Evolutionary conservation across 495 filamentous ascomycete genomes (phyloP), one percentile per base, ranked within the genome.

Genomic region (Penicillium psychrofluorescens): DNA sequence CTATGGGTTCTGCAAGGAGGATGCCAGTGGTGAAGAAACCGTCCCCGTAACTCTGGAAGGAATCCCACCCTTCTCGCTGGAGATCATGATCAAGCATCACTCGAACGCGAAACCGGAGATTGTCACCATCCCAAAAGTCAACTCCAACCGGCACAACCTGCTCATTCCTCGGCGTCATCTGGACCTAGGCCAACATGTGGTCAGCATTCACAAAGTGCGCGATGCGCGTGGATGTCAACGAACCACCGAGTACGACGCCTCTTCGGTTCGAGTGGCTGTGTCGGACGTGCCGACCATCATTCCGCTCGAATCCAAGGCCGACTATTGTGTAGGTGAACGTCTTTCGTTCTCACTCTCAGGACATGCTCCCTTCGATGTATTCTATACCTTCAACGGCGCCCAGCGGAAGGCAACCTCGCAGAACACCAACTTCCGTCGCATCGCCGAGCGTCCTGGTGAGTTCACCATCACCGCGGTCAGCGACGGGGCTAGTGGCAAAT

Each of bases 271-370:
- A 49, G 83, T 96, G 37, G 81, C 87, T 36, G 86, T 98, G 7
- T 90, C 86, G 43, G 89, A 97, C 50, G 86, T 92, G 4, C 92
- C 92, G 10, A 85, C 88, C 11, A 94, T 96, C 49, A 83, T 88
- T 40, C 76, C 84, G 8, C 74, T 95, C n/a, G 88, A 95, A 54
- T 81, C 83, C n/a, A 83, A 83, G 49, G 68, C 73, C 6, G 86
- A 97, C 66, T 95, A 94, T 70, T 98, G 92, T 67, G 90, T 97
- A 29, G 92, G 92, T 39, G 91, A 98, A 56, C 81, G 88, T 30
- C 82, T 97, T 46, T 83, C 87, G 2, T 98, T 92, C 67, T 84
- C 86, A 0, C 79, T 98, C 12, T 86, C 88, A 1, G 92, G 92
- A 29, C 80, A 83, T 40, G 80, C 87, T 27, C 92, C 92, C 2